Evolutionary conservation across 495 filamentous ascomycete species (phyloP).

Genomic region (Xylaria grammica): DNA sequence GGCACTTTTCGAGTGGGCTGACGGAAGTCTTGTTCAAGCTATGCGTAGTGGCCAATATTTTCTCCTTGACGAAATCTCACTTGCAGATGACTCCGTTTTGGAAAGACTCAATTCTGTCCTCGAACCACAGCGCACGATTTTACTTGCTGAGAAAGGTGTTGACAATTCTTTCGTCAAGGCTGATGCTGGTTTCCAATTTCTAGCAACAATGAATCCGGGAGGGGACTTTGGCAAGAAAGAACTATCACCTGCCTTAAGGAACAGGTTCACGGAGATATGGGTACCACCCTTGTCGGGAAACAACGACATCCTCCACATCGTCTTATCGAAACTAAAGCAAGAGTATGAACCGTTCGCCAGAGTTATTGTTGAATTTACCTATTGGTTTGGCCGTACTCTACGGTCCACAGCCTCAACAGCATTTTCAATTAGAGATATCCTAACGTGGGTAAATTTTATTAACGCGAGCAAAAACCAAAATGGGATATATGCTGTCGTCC

Average conservation of each 20-base stretch:
- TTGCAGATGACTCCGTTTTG: slow-evolving; percentile 96
- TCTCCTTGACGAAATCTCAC: slow-evolving; percentile 94
- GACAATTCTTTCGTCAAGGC: slow-evolving; percentile 78
- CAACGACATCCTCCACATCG: slow-evolving; percentile 87
- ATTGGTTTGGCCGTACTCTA: slow-evolving; percentile 87
- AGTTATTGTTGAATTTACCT: slow-evolving; percentile 81
- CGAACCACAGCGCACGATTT: slow-evolving; percentile 81
- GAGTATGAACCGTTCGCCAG: slow-evolving; percentile 56
- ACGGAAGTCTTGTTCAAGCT: slow-evolving; percentile 91
- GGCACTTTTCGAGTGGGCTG: slow-evolving; percentile 94
- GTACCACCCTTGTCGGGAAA: slow-evolving; percentile 81
- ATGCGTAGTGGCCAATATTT: slow-evolving; percentile 92
- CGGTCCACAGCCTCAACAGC: slow-evolving; percentile 71
- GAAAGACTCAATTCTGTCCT: slow-evolving; percentile 98
- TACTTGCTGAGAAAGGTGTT: slow-evolving; percentile 92
- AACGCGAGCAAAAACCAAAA: slow-evolving; percentile 61
- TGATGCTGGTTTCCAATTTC: slow-evolving; percentile 86
- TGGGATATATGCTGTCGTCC: slow-evolving; percentile 59
- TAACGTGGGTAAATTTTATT: slow-evolving; percentile 93
- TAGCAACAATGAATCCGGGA: slow-evolving; percentile 99
- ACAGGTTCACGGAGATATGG: slow-evolving; percentile 99
- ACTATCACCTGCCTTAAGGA: slow-evolving; percentile 90
- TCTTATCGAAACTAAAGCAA: slow-evolving; percentile 69
- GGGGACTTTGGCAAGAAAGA: slow-evolving; percentile 98
- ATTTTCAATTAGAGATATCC: slow-evolving; percentile 86